Base-by-base conservation (phyloP, 345 rosid genomes). In the Murraya koenigii region DNA sequence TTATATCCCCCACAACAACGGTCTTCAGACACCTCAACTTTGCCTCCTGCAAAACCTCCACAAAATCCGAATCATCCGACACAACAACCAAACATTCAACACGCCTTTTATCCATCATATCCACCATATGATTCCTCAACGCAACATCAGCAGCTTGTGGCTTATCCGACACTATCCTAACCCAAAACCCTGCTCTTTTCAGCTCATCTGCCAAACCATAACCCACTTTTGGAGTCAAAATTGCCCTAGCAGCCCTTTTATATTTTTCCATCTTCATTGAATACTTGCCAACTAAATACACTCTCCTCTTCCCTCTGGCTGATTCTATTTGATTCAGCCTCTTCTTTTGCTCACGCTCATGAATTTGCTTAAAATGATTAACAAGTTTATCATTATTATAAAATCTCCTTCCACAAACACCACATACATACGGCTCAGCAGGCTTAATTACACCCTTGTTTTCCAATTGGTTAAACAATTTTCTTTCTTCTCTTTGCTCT, bases 241-340 rank as follows among this genome's bases (percentile, higher is more conserved):
- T 49, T 4, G 77, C 85, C 84, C 92, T 85, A 15, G 86, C 90
- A 0, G 89, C 97, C 71, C 87, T 74, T 83, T 81, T 94, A 54
- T 90, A 94, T 88, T 93, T 91, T 28, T 93, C 94, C 80, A 93
- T 93, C 83, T 94, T 94, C 97, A 87, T 85, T 1, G 96, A 82
- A 75, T 87, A 90, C 87, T 83, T 91, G 0, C 75, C 97, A 44
- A 90, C 93, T 78, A 94, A 88, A 41, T 87, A 84, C 69, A 93
- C 94, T 82, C 94, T 89, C 86, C 84, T 87, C 75, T 82, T 88
- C 69, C 98, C 98, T 80, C 87, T 88, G 0, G 97, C 93, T 0
- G 98, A 90, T 66, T 90, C 97, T 64, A 95, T 90, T 75, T 90
- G 98, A 77, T 85, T 92, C 88, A 90, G 11, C 80, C 97, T 92